phyloP scores from a whole-genome alignment of 768 basidiomycete species.

The Boletus patriciae region DNA sequence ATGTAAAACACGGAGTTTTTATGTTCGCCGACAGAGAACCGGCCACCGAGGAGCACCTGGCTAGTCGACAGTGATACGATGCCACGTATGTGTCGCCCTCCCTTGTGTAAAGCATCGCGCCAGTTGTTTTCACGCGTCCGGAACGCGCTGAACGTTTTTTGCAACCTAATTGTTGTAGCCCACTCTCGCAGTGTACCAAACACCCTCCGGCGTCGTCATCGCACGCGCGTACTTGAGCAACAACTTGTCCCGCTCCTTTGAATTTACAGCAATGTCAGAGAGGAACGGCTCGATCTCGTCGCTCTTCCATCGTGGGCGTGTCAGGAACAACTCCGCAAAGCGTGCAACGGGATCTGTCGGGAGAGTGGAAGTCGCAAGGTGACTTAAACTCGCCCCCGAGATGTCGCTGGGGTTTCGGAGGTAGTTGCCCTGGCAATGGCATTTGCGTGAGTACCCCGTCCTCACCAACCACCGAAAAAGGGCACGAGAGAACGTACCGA shows the following conservation, averaged over 20 bases:
- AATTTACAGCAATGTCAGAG: conserved; percentile 74
- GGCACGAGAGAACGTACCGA: conserved; percentile 43
- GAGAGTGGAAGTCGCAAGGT: conserved; percentile 74
- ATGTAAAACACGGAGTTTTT: neutral
- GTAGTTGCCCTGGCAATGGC: conserved; percentile 68
- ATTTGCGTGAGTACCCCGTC: neutral
- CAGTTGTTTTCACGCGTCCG: neutral
- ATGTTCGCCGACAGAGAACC: neutral
- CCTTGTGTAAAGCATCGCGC: neutral
- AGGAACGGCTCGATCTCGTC: conserved; percentile 85
- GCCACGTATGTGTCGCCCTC: neutral
- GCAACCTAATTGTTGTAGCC: conserved; percentile 50
- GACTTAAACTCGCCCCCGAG: conserved; percentile 48
- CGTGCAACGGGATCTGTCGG: conserved; percentile 77
- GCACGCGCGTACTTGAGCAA: conserved; percentile 84
- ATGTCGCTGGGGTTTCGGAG: conserved; percentile 45
- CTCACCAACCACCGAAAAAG: neutral
- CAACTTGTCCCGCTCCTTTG: conserved; percentile 85
- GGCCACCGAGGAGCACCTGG: neutral
- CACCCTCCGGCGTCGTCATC: conserved; percentile 62
- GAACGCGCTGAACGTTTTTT: too few relatives aligned
- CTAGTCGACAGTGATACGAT: neutral
- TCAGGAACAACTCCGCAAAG: conserved; percentile 87
- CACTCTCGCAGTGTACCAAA: conserved; percentile 73
- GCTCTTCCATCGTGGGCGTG: conserved; percentile 69